Conservation (phyloP, 1,284 basidiomycete genomes). For the Trichosporon ovoides region DNA sequence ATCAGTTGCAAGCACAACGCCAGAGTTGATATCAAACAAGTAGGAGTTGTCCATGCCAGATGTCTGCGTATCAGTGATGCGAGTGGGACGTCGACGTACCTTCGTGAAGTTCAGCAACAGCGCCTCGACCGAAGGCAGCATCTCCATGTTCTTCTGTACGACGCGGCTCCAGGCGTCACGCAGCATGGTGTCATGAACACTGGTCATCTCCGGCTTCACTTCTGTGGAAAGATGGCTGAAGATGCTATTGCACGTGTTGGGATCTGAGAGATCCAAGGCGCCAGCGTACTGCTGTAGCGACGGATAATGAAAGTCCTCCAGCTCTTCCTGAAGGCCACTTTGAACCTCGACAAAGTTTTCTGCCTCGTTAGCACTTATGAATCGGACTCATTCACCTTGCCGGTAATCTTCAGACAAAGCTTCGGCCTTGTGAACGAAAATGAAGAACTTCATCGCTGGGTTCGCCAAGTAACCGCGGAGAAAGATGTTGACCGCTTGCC, state of each 20-base stretch:
- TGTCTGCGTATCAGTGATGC: slow-evolving; percentile 54
- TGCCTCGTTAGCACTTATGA: slow-evolving; percentile 38
- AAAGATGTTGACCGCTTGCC: slow-evolving; percentile 71
- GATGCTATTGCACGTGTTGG: slow-evolving; percentile 30
- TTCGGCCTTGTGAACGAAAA: slow-evolving; percentile 96
- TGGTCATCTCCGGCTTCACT: slow-evolving; percentile 53
- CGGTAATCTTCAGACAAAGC: slow-evolving; percentile 87
- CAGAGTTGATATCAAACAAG: slow-evolving; percentile 79
- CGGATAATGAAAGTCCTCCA: slow-evolving; percentile 60
- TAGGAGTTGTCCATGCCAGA: slow-evolving; percentile 89
- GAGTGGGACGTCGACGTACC: not conserved
- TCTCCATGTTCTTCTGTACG: slow-evolving; percentile 52
- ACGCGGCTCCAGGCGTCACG: slow-evolving; percentile 55
- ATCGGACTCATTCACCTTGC: slow-evolving; percentile 58
- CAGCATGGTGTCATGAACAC: slow-evolving; percentile 54
- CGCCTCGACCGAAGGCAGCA: slow-evolving; percentile 49
- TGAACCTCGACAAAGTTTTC: slow-evolving; percentile 86
- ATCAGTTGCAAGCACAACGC: slow-evolving; percentile 87
- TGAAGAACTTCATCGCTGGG: slow-evolving; percentile 74
- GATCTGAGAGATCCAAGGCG: slow-evolving; percentile 35
- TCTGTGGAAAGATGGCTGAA: slow-evolving; percentile 43
- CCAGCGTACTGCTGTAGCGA: slow-evolving; percentile 29
- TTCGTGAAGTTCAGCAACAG: slow-evolving; percentile 51
- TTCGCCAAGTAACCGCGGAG: slow-evolving; percentile 68
- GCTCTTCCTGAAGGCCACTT: slow-evolving; percentile 72